Evolutionary conservation across 768 basidiomycete genomes (phyloP).

Genomic region (Pisolithus microcarpus): DNA sequence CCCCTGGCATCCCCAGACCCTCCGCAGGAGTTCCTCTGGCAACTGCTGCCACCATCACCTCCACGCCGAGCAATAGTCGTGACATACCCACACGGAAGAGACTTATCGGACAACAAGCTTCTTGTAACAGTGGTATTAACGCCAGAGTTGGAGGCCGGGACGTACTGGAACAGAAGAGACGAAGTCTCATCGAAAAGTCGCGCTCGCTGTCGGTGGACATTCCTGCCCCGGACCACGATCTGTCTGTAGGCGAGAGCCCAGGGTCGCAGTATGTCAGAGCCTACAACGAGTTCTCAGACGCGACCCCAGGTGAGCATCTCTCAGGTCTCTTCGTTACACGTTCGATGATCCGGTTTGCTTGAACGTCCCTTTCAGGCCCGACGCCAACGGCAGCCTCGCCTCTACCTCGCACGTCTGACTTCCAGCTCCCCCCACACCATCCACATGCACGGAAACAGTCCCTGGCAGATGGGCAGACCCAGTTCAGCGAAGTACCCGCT

Average conservation of each 20-base stretch:
- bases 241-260: slow-evolving; percentile 16
- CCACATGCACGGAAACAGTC: slow-evolving; percentile 77
- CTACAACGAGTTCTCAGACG: slow-evolving; percentile 22
- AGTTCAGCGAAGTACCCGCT: slow-evolving; percentile 24
- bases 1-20: slow-evolving; percentile 54
- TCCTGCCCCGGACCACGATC: slow-evolving; percentile 41
- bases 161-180: slow-evolving; percentile 48
- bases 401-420: slow-evolving; percentile 44
- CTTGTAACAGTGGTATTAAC: slow-evolving; percentile 24
- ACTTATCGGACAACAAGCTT: slow-evolving; percentile 42
- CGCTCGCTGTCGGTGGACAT: slow-evolving; percentile 62
- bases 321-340: neutral
- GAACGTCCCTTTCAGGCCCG: slow-evolving; percentile 1
- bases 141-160: slow-evolving; percentile 27
- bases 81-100: slow-evolving; percentile 40
- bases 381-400: slow-evolving; percentile 7
- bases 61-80: slow-evolving; percentile 17
- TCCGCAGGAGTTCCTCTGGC: slow-evolving; percentile 8
- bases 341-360: slow-evolving; percentile 4
- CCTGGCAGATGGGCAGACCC: slow-evolving; percentile 44
- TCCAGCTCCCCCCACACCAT: slow-evolving; percentile 52
- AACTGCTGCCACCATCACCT: slow-evolving; percentile 18
- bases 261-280: slow-evolving; percentile 24
- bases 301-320: slow-evolving; percentile 6
- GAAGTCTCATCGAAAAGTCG: slow-evolving; percentile 43